These are phyloP conservation scores for Hypoxylon sp. DNA, from an alignment of 2,329 filamentous ascomycete species.

Conservation along the genomic window DNA sequence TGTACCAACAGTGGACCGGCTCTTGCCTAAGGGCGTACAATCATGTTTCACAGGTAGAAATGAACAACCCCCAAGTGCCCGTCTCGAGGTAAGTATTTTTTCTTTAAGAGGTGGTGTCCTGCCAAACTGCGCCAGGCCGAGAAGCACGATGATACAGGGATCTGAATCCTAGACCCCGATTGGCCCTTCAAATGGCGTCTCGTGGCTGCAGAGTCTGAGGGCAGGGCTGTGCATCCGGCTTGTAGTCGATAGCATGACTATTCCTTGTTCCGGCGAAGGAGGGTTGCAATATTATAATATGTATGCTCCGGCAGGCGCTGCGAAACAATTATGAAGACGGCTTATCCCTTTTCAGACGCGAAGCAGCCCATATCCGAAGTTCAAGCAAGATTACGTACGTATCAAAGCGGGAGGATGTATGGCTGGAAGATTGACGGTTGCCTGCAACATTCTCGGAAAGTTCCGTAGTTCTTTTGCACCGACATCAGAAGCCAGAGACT, in stretches of 20 bases:
- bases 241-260: conserved; percentile 17
- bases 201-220: conserved; percentile 32
- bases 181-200: conserved; percentile 28
- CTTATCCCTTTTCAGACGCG: neutral
- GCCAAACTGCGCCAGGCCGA: neutral
- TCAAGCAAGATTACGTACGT: neutral
- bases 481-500: neutral
- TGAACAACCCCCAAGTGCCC: conserved; percentile 9
- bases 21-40: conserved; percentile 2
- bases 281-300: conserved; percentile 1
- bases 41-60: conserved; percentile 36
- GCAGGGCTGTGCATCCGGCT: conserved; percentile 4
- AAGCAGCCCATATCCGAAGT: neutral
- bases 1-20: conserved; percentile 27
- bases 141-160: conserved; percentile 16
- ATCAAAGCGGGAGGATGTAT: neutral
- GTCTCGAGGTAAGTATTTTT: conserved; percentile 1
- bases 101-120: neutral
- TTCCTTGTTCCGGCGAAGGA: neutral
- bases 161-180: conserved; percentile 31
- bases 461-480: neutral
- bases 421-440: neutral
- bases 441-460: neutral
- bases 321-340: no score
- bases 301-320: neutral